Evolutionary conservation across 2,329 filamentous ascomycete species (phyloP), one percentile per base, ranked within the genome.

Genomic region (Neurospora sp.): DNA sequence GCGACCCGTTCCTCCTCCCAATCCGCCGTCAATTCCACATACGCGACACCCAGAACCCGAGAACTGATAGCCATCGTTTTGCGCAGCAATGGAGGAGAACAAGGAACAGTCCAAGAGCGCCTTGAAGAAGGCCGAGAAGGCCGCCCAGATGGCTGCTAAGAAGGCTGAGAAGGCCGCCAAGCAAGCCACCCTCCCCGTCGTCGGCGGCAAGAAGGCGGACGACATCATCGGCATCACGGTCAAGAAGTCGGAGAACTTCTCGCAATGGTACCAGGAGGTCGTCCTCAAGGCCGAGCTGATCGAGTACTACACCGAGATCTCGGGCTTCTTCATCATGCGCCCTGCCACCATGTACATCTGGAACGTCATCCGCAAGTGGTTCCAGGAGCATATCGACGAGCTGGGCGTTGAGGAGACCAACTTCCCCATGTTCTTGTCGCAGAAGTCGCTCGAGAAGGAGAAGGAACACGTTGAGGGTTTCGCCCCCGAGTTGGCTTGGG

Each of bases 391-490:
- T 75, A 99, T 98, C 79, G 94, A 97, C 85, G 89, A 87, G 67
- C 88, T 98, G 85, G 94, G 93, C 69, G 95, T 98, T 69, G 92
- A 96, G 81, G 96, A 99, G 84, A 92, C 92, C 79, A 97, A 93
- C 80, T 99, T 99, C 81, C 96, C 96, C 71, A 91, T 99, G 80
- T 99, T 97, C 82, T 88, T 99, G 74, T 97, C 93, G 19, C 86
- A 92, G 78, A 96, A 96, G 82, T 96, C 96, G 52, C 83, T 99
- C 73, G 86, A 88, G 79, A 88, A 87, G 79, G 94, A 97, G 82
- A 97, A 97, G 86, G 92, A 96, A 77, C 96, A 99, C 80, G 92
- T 99, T 72, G 95, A 99, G 81, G 96, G 96, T n/a, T 99, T 99
- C 80, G 96, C 96, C 68, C 94, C 96, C 40, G 92, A 96, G 81